Percentiles rank a stretch among this genome's conserved stretches.
These are phyloP conservation scores for Mucor saturninus DNA, from an alignment of 371 early-diverging fungal species.

Conservation along the genomic window DNA sequence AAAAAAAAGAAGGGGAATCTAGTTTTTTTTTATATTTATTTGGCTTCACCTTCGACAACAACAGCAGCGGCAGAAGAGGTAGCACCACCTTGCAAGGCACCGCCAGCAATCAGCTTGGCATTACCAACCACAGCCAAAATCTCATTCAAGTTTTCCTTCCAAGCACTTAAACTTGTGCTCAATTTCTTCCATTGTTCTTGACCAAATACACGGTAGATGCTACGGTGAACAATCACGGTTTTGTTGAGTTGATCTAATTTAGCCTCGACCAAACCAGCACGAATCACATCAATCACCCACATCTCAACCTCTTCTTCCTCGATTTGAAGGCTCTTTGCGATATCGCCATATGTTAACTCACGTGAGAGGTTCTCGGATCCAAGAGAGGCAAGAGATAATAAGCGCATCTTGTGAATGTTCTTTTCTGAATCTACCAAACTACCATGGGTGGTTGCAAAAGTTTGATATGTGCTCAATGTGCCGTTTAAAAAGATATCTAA, in stretches of 20 bases:
- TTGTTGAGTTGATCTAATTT: slow-evolving; percentile 91
- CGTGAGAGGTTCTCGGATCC: slow-evolving; percentile 75
- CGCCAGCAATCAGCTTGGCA: slow-evolving; percentile 75
- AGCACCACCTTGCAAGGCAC: slow-evolving; percentile 46
- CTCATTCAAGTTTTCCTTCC: slow-evolving; percentile 82
- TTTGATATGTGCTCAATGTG: slow-evolving; percentile 69
- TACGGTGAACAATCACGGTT: slow-evolving; percentile 75
- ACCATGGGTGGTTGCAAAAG: slow-evolving; percentile 58
- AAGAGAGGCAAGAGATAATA: slow-evolving; percentile 83
- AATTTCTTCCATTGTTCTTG: slow-evolving; percentile 82
- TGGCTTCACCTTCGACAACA: slow-evolving; percentile 33
- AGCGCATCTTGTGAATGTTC: slow-evolving; percentile 80
- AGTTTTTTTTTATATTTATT: slow-evolving; percentile 1
- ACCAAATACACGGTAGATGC: slow-evolving; percentile 87
- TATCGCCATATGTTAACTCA: slow-evolving; percentile 73
- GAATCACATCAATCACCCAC: slow-evolving; percentile 93
- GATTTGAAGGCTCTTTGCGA: slow-evolving; percentile 79
- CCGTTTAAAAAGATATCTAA: slow-evolving; percentile 80
- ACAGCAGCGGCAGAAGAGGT: slow-evolving; percentile 43
- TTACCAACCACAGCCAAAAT: slow-evolving; percentile 83
- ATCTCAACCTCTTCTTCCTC: slow-evolving; percentile 85
- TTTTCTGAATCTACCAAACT: slow-evolving; percentile 64
- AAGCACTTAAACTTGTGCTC: slow-evolving; percentile 69
- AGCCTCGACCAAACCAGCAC: slow-evolving; percentile 92
- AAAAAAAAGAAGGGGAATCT: not conserved